phyloP scores from a whole-genome alignment of 176 grass and related monocot genomes.

The Saccharum spontaneum region DNA sequence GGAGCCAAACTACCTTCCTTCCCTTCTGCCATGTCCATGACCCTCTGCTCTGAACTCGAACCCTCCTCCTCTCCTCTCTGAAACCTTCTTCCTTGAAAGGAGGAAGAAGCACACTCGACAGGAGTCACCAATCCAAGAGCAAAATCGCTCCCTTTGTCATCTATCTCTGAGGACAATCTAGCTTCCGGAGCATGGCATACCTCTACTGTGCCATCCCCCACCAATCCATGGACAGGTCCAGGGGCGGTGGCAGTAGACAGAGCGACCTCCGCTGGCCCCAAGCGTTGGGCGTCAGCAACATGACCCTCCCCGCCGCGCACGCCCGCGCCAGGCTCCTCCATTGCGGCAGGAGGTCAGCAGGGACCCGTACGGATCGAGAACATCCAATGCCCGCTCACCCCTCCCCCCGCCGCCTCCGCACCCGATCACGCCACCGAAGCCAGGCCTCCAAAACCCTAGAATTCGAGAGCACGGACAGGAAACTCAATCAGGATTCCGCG shows the following conservation, averaged over 20 bases:
- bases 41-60: slow-evolving; percentile 12
- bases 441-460: slow-evolving; percentile 40
- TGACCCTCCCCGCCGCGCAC: slow-evolving; percentile 22
- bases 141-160: background rate
- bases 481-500: slow-evolving; percentile 13
- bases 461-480: background rate
- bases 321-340: slow-evolving; percentile 25
- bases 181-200: background rate
- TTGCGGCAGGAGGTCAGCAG: slow-evolving; percentile 42
- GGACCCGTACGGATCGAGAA: slow-evolving; percentile 34
- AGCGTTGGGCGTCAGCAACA: background rate
- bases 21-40: background rate
- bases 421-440: slow-evolving; percentile 29
- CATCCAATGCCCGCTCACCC: slow-evolving; percentile 34
- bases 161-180: background rate
- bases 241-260: background rate
- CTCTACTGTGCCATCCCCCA: background rate
- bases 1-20: background rate
- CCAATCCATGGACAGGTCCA: background rate
- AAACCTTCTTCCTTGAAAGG: background rate
- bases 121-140: slow-evolving; percentile 4
- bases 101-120: background rate
- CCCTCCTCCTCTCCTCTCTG: background rate
- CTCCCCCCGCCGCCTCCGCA: background rate
- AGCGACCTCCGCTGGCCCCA: background rate